Evolutionary conservation across 345 rosid genomes (phyloP).

Genomic region (Eucalyptus fibrosa): DNA sequence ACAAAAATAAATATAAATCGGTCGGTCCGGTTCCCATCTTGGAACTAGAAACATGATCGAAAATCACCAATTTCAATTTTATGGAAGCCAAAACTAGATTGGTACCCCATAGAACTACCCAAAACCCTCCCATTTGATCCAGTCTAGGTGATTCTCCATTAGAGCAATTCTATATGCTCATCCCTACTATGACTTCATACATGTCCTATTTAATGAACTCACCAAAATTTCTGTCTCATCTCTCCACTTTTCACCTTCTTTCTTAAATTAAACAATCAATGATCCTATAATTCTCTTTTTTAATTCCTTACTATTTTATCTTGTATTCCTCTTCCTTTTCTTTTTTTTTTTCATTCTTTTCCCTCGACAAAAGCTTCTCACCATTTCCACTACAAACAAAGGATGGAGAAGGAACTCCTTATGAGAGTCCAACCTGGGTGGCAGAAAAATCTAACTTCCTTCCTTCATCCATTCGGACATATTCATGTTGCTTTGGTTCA

Average conservation of each 20-base stretch:
- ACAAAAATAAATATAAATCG: no score
- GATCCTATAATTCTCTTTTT: not conserved
- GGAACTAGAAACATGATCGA: no score
- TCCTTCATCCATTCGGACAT: not conserved
- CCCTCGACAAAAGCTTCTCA: not conserved
- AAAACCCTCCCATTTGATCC: accelerated
- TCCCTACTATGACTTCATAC: not conserved
- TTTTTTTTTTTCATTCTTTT: not conserved
- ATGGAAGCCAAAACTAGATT: no score
- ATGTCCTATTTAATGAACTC: not conserved
- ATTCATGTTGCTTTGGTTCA: not conserved
- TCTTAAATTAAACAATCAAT: not conserved
- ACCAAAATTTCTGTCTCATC: not conserved
- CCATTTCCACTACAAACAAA: not conserved
- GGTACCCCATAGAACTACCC: no score
- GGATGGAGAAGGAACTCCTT: not conserved
- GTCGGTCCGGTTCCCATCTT: no score
- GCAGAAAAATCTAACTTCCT: not conserved
- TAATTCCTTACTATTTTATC: not conserved
- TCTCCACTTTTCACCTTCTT: not conserved
- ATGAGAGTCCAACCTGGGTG: not conserved
- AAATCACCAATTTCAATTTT: no score
- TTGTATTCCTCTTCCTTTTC: not conserved
- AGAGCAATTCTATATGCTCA: no score
- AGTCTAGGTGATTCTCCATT: no score